phyloP scores from a whole-genome alignment of 768 basidiomycete species.

The Chalciporus piperatus region DNA sequence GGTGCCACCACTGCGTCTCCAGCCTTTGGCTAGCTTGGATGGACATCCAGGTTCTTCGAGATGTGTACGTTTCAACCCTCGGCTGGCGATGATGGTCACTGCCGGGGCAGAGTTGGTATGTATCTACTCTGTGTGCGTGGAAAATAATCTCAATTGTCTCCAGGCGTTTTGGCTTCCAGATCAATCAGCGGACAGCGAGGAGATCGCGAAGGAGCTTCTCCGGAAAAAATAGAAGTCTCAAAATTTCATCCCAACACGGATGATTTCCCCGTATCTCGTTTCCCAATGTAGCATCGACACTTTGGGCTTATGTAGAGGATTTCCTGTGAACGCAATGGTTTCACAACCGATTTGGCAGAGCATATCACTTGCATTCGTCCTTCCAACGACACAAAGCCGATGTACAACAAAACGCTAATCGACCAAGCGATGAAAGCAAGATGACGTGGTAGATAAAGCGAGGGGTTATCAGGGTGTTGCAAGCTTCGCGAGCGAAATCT shows the following conservation, averaged over 20 bases:
- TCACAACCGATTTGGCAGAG: not conserved
- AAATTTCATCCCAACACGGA: not conserved
- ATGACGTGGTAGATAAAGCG: not conserved
- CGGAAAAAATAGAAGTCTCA: constrained; percentile 47
- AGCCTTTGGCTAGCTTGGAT: constrained; percentile 54
- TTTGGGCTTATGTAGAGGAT: not conserved
- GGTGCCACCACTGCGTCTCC: constrained; percentile 47
- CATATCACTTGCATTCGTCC: constrained; percentile 1
- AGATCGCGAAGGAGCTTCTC: constrained; percentile 65
- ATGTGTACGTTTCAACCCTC: constrained; percentile 89
- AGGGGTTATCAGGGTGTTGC: constrained; percentile 25
- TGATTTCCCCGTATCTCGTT: too few species aligned
- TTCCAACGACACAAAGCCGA: not conserved
- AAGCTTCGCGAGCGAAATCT: constrained; percentile 58
- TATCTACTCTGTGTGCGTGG: constrained; percentile 8
- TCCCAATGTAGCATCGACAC: too few species aligned
- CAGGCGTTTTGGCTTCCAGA: constrained; percentile 72
- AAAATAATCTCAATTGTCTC: constrained; percentile 14
- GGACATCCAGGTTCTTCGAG: constrained; percentile 83
- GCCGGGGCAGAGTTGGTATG: constrained; percentile 82
- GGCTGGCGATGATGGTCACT: constrained; percentile 81
- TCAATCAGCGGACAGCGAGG: constrained; percentile 62
- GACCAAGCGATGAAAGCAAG: constrained; percentile 11
- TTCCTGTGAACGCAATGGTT: too few species aligned
- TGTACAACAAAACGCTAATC: not conserved